These are phyloP conservation scores for Breviolum minutum DNA, from an alignment of 73 alveolate species.

Conservation along the genomic window DNA sequence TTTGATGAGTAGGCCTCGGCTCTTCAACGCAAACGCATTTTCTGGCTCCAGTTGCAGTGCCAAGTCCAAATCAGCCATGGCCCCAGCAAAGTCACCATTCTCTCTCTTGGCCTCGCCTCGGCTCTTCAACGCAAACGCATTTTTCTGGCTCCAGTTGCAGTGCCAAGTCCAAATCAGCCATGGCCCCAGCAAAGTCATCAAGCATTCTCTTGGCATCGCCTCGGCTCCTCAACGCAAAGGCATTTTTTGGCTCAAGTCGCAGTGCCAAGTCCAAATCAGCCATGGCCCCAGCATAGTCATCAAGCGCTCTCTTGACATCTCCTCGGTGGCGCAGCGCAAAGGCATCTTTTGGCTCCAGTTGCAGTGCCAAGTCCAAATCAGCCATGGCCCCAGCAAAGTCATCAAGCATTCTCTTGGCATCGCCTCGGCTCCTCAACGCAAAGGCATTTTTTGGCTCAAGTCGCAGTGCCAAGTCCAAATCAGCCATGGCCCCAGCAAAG, in stretches of 20 bases:
- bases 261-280: background rate
- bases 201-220: slow-evolving; percentile 3
- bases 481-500: slow-evolving; percentile 25
- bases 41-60: background rate
- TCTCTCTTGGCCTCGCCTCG: too few species aligned
- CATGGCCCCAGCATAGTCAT: slow-evolving; percentile 11
- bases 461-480: background rate
- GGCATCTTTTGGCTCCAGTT: slow-evolving; percentile 12
- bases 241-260: background rate
- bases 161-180: background rate
- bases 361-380: slow-evolving; percentile 13
- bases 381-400: slow-evolving; percentile 24
- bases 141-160: too few species aligned
- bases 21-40: background rate
- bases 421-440: slow-evolving; percentile 22
- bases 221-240: background rate
- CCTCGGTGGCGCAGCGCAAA: background rate
- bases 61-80: slow-evolving; percentile 24
- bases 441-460: slow-evolving; percentile 3
- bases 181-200: background rate
- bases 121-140: too few species aligned
- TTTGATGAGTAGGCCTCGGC: background rate
- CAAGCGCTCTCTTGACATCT: background rate
- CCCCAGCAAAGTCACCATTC: background rate
- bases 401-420: slow-evolving; percentile 15